Evolutionary conservation across 129 eudicot genomes (phyloP), one percentile per base, ranked within the genome.

Genomic region (Mikania micrantha): DNA sequence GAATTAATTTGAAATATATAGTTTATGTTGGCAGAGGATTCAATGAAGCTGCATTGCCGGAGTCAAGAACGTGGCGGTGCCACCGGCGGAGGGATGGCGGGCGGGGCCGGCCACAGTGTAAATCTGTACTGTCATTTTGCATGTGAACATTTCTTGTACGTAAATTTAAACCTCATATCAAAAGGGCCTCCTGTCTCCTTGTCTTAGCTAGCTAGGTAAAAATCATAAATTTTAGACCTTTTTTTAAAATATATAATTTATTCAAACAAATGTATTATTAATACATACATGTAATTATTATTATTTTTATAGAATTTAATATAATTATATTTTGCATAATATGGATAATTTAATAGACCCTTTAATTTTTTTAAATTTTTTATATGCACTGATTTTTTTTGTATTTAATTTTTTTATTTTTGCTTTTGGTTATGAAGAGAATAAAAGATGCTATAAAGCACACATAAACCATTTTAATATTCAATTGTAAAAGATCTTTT

Each of bases 111-210:
- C 53, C 48, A 41, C 58, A 52, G 72, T 64, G 15, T 38, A 52
- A 50, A 47, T 50, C n/a, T 48, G 21, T 38, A 73, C 77, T 63
- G 71, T 53, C 42, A 53, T 40, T 52, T 64, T 74, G 78, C 72
- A 74, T 74, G 72, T 74, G 66, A 34, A 54, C 54, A 12, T 64
- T 31, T 39, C 64, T 64, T 74, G 66, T 74, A 74, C 72, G 72
- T 74, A 64, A 53, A 74, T 74, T 24, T 38, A 53, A 27, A 74
- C 36, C 35, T 64, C 76, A 60, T 61, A 58, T 72, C 47, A 56
- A 39, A 39, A 16, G 4, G 25, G 8, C 60, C 5, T 70, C 71
- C 35, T 63, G 66, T 74, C 72, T 73, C 71, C 27, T 63, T 73
- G 65, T 54, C 61, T 48, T 61, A 17, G 7, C 25, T 45, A 0